Evolutionary conservation across 2,329 filamentous ascomycete species (phyloP).

Genomic region (Talaromyces amestolkiae): DNA sequence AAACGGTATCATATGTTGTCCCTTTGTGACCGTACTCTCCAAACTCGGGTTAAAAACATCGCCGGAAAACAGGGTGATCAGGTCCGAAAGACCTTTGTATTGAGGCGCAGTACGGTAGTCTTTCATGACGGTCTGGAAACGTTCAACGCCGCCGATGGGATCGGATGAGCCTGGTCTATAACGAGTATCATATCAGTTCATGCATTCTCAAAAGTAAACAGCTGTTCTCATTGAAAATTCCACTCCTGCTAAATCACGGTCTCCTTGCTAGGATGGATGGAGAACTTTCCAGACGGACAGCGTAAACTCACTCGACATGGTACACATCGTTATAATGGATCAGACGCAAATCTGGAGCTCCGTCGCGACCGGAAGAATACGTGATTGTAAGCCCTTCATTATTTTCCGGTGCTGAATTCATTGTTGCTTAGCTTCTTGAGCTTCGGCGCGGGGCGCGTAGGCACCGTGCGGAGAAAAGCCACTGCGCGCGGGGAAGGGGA

Average conservation of each 20-base stretch:
- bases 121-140: conserved; percentile 76
- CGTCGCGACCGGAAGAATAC: conserved; percentile 43
- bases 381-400: conserved; percentile 41
- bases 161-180: conserved; percentile 64
- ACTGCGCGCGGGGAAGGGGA: neutral
- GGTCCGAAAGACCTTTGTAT: conserved; percentile 62
- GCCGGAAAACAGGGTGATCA: conserved; percentile 82
- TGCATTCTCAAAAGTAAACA: neutral
- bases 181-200: neutral
- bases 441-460: neutral
- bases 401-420: conserved; percentile 23
- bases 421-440: neutral
- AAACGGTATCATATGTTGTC: conserved; percentile 83
- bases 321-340: conserved; percentile 95
- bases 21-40: conserved; percentile 86
- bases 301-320: conserved; percentile 64
- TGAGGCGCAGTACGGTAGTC: conserved; percentile 65
- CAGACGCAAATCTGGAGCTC: conserved; percentile 70
- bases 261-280: neutral
- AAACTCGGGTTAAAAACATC: conserved; percentile 91
- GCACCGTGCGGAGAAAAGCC: conserved; percentile 3
- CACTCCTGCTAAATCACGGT: neutral
- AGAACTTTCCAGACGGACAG: neutral
- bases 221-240: neutral
- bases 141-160: conserved; percentile 74